phyloP scores from a whole-genome alignment of 371 early-diverging fungal genomes.

The Dichotomocladium elegans region DNA sequence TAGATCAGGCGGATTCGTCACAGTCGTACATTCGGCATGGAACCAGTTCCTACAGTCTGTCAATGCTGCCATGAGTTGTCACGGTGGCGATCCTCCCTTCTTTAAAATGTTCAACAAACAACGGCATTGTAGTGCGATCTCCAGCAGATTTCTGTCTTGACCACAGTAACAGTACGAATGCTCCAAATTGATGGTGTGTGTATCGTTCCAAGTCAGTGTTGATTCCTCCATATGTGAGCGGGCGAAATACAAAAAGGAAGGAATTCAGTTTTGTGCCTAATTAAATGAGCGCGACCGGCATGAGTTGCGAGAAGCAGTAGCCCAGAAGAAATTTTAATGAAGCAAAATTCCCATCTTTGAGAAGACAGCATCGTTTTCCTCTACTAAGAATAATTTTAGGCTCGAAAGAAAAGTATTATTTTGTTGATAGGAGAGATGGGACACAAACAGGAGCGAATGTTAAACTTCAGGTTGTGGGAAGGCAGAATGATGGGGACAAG shows the following conservation, averaged over 20 bases:
- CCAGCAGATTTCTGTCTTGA: constrained; percentile 56
- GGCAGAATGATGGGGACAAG: too few species aligned
- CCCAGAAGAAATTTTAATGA: background rate
- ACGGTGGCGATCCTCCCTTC: background rate
- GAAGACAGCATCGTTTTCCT: background rate
- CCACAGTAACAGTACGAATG: constrained; percentile 68
- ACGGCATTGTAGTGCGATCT: constrained; percentile 57
- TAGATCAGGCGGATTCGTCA: constrained; percentile 45
- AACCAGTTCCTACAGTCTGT: constrained; percentile 67
- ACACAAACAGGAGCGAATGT: too few species aligned
- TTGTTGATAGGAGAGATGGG: too few species aligned
- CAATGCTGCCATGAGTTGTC: background rate
- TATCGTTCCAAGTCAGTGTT: constrained; percentile 47
- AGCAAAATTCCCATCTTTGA: background rate
- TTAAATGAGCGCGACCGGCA: background rate
- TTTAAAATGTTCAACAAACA: constrained; percentile 26
- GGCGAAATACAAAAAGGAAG: background rate
- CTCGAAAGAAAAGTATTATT: too few species aligned
- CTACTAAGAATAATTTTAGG: background rate
- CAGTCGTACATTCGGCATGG: constrained; percentile 57
- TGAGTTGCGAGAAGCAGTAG: background rate
- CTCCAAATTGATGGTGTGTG: constrained; percentile 60
- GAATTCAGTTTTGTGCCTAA: background rate
- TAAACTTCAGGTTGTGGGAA: too few species aligned
- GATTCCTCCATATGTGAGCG: background rate